Percentiles rank a stretch among this genome's conserved stretches.
Conservation (phyloP, 2,329 filamentous ascomycete species). For the Thelonectria discophora region DNA sequence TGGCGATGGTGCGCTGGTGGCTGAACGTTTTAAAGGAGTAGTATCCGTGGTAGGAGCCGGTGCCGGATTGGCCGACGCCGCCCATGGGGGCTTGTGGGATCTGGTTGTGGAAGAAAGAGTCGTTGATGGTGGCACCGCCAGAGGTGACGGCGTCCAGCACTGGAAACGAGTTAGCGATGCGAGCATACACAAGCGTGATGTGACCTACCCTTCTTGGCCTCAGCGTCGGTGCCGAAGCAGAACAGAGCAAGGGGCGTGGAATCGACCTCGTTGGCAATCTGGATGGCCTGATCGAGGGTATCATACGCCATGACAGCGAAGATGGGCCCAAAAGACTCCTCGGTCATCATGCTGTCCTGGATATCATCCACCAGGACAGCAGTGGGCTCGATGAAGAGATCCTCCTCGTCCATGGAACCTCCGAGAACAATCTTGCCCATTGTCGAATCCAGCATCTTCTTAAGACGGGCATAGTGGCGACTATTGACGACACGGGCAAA, state of each 20-base stretch:
- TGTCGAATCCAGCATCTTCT: slow-evolving; percentile 87
- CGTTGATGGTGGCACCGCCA: slow-evolving; percentile 62
- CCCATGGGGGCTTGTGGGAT: slow-evolving; percentile 57
- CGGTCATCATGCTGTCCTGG: slow-evolving; percentile 76
- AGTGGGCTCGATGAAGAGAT: slow-evolving; percentile 90
- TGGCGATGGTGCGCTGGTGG: slow-evolving; percentile 50
- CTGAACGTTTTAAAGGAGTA: slow-evolving; percentile 57
- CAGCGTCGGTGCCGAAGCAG: slow-evolving; percentile 82
- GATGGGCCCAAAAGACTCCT: slow-evolving; percentile 94
- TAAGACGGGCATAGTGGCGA: slow-evolving; percentile 81
- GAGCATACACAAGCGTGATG: not conserved
- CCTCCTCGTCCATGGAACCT: slow-evolving; percentile 80
- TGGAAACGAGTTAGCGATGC: slow-evolving; percentile 44
- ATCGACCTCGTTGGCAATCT: slow-evolving; percentile 81
- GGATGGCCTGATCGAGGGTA: slow-evolving; percentile 85
- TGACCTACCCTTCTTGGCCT: slow-evolving; percentile 74
- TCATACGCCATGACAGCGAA: slow-evolving; percentile 83
- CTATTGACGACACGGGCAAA: slow-evolving; percentile 83
- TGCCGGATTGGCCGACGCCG: slow-evolving; percentile 59
- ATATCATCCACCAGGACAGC: slow-evolving; percentile 82
- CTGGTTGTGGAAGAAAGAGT: slow-evolving; percentile 55
- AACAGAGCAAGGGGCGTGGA: slow-evolving; percentile 85
- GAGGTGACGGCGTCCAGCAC: slow-evolving; percentile 53
- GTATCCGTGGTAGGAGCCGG: slow-evolving; percentile 58
- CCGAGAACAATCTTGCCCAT: slow-evolving; percentile 88